phyloP scores from a whole-genome alignment of 192 early-diverging fungal genomes.

The Podila epigama region DNA sequence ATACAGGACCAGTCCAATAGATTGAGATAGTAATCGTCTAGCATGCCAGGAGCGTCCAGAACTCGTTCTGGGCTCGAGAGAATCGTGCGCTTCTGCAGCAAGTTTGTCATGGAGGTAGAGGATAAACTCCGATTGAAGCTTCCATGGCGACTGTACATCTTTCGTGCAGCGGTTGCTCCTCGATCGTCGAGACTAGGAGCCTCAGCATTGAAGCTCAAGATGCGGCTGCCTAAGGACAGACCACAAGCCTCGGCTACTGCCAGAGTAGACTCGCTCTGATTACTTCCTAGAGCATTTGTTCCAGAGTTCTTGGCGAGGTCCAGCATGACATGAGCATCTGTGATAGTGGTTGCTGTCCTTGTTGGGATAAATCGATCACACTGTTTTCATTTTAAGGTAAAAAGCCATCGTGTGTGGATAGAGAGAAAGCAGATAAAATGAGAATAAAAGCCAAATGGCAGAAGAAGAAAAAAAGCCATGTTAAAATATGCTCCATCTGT shows the following conservation, averaged over 20 bases:
- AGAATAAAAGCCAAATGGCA: background rate
- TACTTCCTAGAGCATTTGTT: slow-evolving; percentile 13
- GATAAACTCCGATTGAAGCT: slow-evolving; percentile 47
- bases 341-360: slow-evolving; percentile 81
- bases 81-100: slow-evolving; percentile 70
- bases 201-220: slow-evolving; percentile 81
- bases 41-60: slow-evolving; percentile 87
- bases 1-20: slow-evolving; percentile 88
- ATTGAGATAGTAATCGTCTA: slow-evolving; percentile 97
- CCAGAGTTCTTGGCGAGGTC: slow-evolving; percentile 45
- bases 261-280: slow-evolving; percentile 14
- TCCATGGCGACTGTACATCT: slow-evolving; percentile 58
- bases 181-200: slow-evolving; percentile 63
- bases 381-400: slow-evolving; percentile 26
- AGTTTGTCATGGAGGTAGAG: slow-evolving; percentile 14
- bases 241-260: slow-evolving; percentile 81
- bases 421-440: no score
- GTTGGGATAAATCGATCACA: slow-evolving; percentile 93
- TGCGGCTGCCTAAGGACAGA: slow-evolving; percentile 78
- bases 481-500: background rate
- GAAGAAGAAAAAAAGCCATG: background rate
- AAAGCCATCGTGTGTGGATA: no score
- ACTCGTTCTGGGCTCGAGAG: slow-evolving; percentile 81
- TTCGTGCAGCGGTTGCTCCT: slow-evolving; percentile 49
- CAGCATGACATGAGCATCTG: slow-evolving; percentile 47